phyloP scores from a whole-genome alignment of 2,329 filamentous ascomycete species.

The Sporothrix variecibatus region DNA sequence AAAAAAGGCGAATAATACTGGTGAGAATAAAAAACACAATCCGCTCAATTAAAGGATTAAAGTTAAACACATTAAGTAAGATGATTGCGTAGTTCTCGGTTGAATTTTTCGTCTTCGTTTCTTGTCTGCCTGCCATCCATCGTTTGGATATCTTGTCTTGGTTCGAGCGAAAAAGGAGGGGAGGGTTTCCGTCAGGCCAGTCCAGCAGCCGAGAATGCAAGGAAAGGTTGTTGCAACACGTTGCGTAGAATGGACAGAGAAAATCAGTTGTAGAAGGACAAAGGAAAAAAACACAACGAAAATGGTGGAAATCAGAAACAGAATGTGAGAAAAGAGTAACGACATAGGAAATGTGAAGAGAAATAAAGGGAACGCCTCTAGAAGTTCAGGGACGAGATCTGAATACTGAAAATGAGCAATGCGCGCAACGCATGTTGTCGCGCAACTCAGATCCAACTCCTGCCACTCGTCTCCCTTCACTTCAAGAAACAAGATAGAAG shows the following conservation, averaged over 20 bases:
- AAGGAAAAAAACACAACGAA: not conserved
- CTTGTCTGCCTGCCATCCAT: not conserved
- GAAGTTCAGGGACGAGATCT: not conserved
- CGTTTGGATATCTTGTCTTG: not conserved
- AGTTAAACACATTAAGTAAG: conserved; percentile 8
- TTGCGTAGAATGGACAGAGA: conserved; percentile 12
- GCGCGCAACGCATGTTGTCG: not conserved
- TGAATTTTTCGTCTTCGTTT: not conserved
- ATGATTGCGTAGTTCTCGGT: not conserved
- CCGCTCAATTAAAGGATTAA: conserved; percentile 16
- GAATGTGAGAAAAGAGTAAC: not conserved
- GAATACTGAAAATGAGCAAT: not conserved
- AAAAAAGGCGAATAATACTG: not conserved
- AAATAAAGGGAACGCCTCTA: not conserved
- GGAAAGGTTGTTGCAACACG: not conserved
- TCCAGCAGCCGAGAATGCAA: conserved; percentile 31
- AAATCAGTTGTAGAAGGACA: conserved; percentile 1
- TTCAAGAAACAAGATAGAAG: conserved; percentile 16
- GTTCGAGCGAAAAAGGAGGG: not conserved
- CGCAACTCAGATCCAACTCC: not conserved
- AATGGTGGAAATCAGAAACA: conserved; percentile 5
- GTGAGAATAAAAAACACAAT: not conserved
- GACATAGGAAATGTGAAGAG: not conserved
- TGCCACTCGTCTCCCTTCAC: not conserved
- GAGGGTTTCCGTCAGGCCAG: conserved; percentile 17